These are phyloP conservation scores for Nitzschia palea DNA, from an alignment of 108 stramenopile genomes.

Conservation along the genomic window DNA sequence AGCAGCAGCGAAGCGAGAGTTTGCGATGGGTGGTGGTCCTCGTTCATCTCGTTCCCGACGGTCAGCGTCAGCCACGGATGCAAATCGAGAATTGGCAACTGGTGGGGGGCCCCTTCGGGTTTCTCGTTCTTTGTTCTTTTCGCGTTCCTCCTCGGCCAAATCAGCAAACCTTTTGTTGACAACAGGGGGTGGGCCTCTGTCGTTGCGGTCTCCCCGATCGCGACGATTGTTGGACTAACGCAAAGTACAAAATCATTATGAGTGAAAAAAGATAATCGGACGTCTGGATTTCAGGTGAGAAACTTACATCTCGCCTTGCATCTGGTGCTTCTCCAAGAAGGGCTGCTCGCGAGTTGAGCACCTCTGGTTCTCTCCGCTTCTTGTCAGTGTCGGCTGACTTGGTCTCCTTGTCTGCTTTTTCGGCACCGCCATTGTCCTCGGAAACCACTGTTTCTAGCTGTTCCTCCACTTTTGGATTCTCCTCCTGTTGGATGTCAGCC, in stretches of 20 bases:
- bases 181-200: constrained; percentile 60
- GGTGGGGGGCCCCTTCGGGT: constrained; percentile 41
- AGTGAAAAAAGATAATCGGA: background rate
- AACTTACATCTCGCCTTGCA: constrained; percentile 47
- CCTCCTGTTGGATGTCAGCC: too few species aligned
- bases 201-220: constrained; percentile 28
- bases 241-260: background rate
- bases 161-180: constrained; percentile 65
- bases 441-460: background rate
- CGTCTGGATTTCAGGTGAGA: background rate
- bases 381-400: constrained; percentile 22
- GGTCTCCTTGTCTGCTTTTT: constrained; percentile 1
- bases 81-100: constrained; percentile 51
- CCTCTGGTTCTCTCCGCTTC: constrained; percentile 52
- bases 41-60: constrained; percentile 39
- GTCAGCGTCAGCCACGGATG: constrained; percentile 53
- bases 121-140: constrained; percentile 28
- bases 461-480: constrained; percentile 7
- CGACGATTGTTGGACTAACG: constrained; percentile 27
- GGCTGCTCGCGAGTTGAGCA: constrained; percentile 76
- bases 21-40: constrained; percentile 58
- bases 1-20: constrained; percentile 70
- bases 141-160: constrained; percentile 66
- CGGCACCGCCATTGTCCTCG: constrained; percentile 26
- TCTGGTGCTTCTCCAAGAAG: constrained; percentile 49